phyloP scores from a whole-genome alignment of 1,139 yeast species.

The Geotrichum klebahnii region DNA sequence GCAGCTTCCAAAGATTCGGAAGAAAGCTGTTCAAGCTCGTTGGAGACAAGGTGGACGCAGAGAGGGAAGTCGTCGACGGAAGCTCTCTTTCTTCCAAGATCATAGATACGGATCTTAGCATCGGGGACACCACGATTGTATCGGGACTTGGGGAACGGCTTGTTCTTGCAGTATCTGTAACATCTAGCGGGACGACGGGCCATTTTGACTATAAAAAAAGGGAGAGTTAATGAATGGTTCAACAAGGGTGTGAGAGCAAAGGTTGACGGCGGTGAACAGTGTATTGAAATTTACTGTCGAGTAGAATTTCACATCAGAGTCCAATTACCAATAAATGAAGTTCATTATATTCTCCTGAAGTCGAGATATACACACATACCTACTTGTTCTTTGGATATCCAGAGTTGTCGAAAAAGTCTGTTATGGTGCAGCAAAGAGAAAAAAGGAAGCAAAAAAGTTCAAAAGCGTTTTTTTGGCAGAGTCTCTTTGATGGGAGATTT shows the following conservation, averaged over 20 bases:
- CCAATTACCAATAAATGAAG: not conserved
- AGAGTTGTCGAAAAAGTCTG: not conserved
- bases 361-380: not conserved
- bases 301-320: too few relatives aligned
- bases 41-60: slow-evolving; percentile 97
- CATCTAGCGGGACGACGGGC: slow-evolving; percentile 99
- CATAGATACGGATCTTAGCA: slow-evolving; percentile 97
- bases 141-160: slow-evolving; percentile 99
- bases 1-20: slow-evolving; percentile 99
- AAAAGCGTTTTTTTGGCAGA: not conserved
- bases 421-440: not conserved
- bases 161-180: slow-evolving; percentile 99
- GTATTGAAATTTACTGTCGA: too few relatives aligned
- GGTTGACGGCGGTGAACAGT: too few relatives aligned
- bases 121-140: slow-evolving; percentile 99
- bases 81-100: slow-evolving; percentile 99
- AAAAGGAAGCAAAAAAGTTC: not conserved
- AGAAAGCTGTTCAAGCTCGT: slow-evolving; percentile 98
- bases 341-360: not conserved
- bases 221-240: not conserved
- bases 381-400: not conserved
- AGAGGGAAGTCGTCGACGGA: slow-evolving; percentile 98
- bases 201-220: slow-evolving; percentile 59
- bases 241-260: too few relatives aligned
- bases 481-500: not conserved